These are phyloP conservation scores for Penstemon eatonii DNA, from an alignment of 257 asterid genomes.

Conservation along the genomic window DNA sequence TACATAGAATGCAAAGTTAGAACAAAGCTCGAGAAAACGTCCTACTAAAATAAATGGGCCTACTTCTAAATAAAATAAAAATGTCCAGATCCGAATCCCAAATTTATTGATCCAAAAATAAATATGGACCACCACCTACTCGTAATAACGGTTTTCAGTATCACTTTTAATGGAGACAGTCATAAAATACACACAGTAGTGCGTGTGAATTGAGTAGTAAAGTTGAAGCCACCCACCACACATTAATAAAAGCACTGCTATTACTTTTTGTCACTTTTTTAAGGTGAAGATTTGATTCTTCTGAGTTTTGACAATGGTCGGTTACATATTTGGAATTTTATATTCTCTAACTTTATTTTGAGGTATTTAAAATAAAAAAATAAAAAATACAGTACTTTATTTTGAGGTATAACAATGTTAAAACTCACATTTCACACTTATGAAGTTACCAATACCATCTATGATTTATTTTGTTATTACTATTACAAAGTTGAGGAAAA, in stretches of 20 bases:
- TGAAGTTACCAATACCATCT: conserved; percentile 5
- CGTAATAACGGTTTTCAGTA: not conserved
- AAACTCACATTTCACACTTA: conserved; percentile 20
- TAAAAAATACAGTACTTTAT: no score
- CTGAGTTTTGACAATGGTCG: conserved; percentile 25
- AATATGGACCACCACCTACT: conserved; percentile 14
- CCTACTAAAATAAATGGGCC: not conserved
- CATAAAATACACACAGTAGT: conserved; percentile 9
- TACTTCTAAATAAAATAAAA: not conserved
- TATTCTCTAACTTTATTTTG: not conserved
- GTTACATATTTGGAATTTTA: conserved; percentile 22
- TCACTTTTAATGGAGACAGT: not conserved
- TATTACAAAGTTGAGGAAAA: not conserved
- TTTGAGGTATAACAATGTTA: conserved; percentile 14
- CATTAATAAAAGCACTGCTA: not conserved
- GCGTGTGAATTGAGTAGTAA: conserved; percentile 19
- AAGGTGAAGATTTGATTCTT: conserved; percentile 38
- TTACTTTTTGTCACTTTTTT: conserved; percentile 25
- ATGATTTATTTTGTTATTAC: not conserved
- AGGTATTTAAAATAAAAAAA: no score
- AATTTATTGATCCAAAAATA: conserved; percentile 9
- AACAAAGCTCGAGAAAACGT: conserved; percentile 16
- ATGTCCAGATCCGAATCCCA: not conserved
- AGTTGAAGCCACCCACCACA: conserved; percentile 10
- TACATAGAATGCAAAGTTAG: conserved; percentile 28